phyloP scores from a whole-genome alignment of 1,284 basidiomycete genomes.

The Chondrostereum purpureum region DNA sequence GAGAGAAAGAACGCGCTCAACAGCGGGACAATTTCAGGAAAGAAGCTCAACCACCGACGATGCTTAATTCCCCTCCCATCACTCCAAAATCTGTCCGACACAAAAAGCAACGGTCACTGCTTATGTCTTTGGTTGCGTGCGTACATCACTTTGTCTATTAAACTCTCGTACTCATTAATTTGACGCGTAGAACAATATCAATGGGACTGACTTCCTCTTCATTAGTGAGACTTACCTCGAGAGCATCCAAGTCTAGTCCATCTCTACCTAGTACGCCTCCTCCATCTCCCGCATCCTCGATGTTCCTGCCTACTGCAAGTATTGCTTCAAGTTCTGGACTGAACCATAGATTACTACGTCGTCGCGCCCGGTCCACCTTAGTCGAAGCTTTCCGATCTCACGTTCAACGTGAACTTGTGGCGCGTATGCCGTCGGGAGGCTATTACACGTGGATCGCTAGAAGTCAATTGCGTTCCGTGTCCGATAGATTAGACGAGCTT shows the following conservation, averaged over 20 bases:
- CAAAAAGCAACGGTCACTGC: slow-evolving; percentile 56
- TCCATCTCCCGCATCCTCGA: slow-evolving; percentile 11
- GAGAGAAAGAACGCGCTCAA: slow-evolving; percentile 20
- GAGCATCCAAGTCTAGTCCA: too few relatives aligned
- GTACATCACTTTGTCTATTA: slow-evolving; percentile 34
- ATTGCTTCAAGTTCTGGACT: slow-evolving; percentile 22
- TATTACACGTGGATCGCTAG: slow-evolving; percentile 51
- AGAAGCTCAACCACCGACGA: slow-evolving; percentile 15
- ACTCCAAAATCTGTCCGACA: slow-evolving; percentile 28
- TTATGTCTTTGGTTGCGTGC: slow-evolving; percentile 64
- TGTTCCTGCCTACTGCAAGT: slow-evolving; percentile 14
- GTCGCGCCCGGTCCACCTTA: slow-evolving; percentile 66
- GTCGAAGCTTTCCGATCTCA: slow-evolving; percentile 70
- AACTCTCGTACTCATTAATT: background rate
- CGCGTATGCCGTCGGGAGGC: slow-evolving; percentile 17
- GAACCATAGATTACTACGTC: slow-evolving; percentile 43
- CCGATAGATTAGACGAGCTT: slow-evolving; percentile 40
- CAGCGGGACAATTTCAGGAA: slow-evolving; percentile 11
- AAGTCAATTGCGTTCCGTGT: slow-evolving; percentile 45
- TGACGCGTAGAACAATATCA: slow-evolving; percentile 30
- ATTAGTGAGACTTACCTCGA: too few relatives aligned
- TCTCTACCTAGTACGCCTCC: too few relatives aligned
- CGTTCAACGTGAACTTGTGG: slow-evolving; percentile 45
- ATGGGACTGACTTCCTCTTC: too few relatives aligned
- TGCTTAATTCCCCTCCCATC: slow-evolving; percentile 16